Base-by-base conservation (phyloP, 345 rosid genomes). In the Citrus sp. region DNA sequence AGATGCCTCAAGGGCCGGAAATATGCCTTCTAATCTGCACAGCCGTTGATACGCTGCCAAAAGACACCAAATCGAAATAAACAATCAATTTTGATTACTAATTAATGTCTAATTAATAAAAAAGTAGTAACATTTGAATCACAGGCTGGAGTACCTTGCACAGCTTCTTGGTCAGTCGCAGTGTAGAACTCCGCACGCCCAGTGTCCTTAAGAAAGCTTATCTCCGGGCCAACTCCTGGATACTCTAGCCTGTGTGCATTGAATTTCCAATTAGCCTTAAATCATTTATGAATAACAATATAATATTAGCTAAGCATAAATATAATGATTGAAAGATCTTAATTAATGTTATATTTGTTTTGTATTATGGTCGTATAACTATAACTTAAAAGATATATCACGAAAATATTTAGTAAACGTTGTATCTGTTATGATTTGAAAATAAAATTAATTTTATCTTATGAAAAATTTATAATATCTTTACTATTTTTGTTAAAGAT, bases 181-280 rank as follows among this genome's bases (percentile, higher is more conserved):
- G 89, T 80, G 59, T 90, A 70, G 73, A 90, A 89, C 77, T 93
- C 93, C 0, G 90, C 97, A 13, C 93, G 90, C 38, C 89, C 88
- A 1, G 87, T 84, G 59, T 95, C 96, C 77, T 87, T 93, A 14
- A 93, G 85, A 78, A 80, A 90, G 82, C 98, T 92, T 63, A 91
- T 73, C 73, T 93, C 94, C 0, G 99, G 99, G 10, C 96, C 87
- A 67, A 93, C 98, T 24, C 96, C 97, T 0, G 97, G 97, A 73
- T 90, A 93, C 71, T 92, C 93, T 12, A 93, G 73, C 85, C 98
- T 95, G 82, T 51, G 60, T 13, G 30, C 9, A 46, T 4, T 10
- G 38, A 19, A 62, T 63, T 73, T 75, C 55, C 8, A 5, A 19
- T 51, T 51, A 51, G 56, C 21, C 56, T 42, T 42, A 42, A 9